A percentile compares a stretch with the other conserved stretches of the same genome.
These are phyloP conservation scores for Rhizodiscina lignyota DNA, from an alignment of 495 filamentous ascomycete genomes.

Conservation along the genomic window DNA sequence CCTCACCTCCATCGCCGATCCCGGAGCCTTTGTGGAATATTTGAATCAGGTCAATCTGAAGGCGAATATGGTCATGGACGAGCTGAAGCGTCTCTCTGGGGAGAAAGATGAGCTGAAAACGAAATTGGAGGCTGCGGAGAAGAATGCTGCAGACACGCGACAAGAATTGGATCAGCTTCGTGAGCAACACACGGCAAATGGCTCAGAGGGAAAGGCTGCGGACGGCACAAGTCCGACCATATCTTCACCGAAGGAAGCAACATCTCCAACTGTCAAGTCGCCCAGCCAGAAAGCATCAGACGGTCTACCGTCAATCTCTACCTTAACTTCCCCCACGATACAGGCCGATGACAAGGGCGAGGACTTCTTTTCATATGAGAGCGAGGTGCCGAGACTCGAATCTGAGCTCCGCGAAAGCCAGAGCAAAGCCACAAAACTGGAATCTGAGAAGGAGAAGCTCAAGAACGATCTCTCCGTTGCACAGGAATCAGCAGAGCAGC, in stretches of 20 bases:
- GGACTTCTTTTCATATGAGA: slow-evolving; percentile 81
- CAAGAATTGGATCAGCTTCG: slow-evolving; percentile 35
- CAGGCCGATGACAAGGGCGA: slow-evolving; percentile 31
- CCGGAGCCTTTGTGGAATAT: slow-evolving; percentile 76
- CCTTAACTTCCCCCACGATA: background rate
- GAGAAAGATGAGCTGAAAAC: slow-evolving; percentile 71
- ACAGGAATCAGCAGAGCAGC: slow-evolving; percentile 18
- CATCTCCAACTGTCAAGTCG: background rate
- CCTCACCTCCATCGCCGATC: slow-evolving; percentile 71
- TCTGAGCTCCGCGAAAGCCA: slow-evolving; percentile 16
- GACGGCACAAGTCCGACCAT: background rate
- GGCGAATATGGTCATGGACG: slow-evolving; percentile 78
- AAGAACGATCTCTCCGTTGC: slow-evolving; percentile 18
- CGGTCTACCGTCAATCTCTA: background rate
- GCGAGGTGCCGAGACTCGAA: slow-evolving; percentile 50
- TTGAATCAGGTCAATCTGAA: slow-evolving; percentile 78
- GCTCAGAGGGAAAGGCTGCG: background rate
- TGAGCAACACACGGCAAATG: slow-evolving; percentile 14
- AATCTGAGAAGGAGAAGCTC: slow-evolving; percentile 15
- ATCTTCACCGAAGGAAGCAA: background rate
- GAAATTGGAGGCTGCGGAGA: slow-evolving; percentile 53
- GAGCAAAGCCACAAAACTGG: slow-evolving; percentile 15
- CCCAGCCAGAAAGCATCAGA: background rate
- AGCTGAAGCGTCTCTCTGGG: slow-evolving; percentile 70
- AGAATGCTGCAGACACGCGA: slow-evolving; percentile 38